These are phyloP conservation scores for Salvia splendens DNA, from an alignment of 257 asterid species.

Conservation along the genomic window DNA sequence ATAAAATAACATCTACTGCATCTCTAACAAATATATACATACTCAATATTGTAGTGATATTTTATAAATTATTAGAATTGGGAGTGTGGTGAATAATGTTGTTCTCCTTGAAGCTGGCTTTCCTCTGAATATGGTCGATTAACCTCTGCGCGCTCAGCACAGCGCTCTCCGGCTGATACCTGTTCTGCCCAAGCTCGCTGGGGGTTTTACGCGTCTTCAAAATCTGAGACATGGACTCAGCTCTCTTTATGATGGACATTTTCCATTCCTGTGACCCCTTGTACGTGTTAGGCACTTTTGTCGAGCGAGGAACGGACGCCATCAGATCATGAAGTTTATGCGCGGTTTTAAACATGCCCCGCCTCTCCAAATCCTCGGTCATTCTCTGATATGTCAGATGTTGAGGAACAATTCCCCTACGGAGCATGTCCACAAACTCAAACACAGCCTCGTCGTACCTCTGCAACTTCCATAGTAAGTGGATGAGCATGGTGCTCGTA, in stretches of 20 bases:
- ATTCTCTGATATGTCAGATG: conserved; percentile 69
- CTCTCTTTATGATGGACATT: conserved; percentile 55
- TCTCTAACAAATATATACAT: too few species aligned
- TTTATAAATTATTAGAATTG: conserved; percentile 16
- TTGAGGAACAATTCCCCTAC: conserved; percentile 87
- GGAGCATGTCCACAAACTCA: conserved; percentile 73
- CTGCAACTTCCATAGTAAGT: conserved; percentile 53
- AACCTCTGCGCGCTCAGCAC: conserved; percentile 43
- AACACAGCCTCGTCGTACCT: conserved; percentile 58
- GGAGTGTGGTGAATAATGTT: neutral
- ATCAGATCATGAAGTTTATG: conserved; percentile 57
- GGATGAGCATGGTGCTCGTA: conserved; percentile 75
- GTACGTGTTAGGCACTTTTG: conserved; percentile 72
- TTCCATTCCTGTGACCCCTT: conserved; percentile 46
- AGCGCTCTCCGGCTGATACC: conserved; percentile 40
- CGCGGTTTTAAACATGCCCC: conserved; percentile 54
- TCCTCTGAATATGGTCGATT: conserved; percentile 38
- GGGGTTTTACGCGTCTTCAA: conserved; percentile 60
- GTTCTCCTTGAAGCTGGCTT: conserved; percentile 26
- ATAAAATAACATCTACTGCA: too few species aligned
- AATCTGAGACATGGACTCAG: conserved; percentile 64
- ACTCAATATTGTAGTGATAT: neutral
- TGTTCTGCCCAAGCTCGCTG: conserved; percentile 53
- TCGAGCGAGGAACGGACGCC: conserved; percentile 68
- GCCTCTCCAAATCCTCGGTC: conserved; percentile 49